Evolutionary conservation across 768 basidiomycete genomes (phyloP).

Genomic region (Cystoderma amianthinum): DNA sequence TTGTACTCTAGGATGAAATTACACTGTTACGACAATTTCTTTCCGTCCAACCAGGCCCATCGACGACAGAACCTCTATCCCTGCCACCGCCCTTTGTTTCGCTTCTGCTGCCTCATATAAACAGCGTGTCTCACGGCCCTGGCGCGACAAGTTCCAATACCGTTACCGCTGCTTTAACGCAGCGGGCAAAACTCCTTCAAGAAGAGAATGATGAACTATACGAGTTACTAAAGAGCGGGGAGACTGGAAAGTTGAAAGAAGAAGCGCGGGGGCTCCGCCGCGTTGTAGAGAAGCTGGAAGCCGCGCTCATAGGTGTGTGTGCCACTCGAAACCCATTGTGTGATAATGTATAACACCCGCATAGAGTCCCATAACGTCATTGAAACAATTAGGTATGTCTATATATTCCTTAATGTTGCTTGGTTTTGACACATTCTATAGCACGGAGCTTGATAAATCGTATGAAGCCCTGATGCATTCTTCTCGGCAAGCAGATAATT

Average conservation of each 20-base stretch:
- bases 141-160: conserved; percentile 37
- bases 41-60: conserved; percentile 49
- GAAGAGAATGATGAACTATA: conserved; percentile 88
- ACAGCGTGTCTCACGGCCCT: conserved; percentile 25
- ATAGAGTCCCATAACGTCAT: conserved; percentile 77
- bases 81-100: conserved; percentile 68
- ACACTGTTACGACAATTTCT: conserved; percentile 61
- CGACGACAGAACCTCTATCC: conserved; percentile 55
- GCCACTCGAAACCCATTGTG: not conserved
- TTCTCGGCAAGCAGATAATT: conserved; percentile 32
- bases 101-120: conserved; percentile 62
- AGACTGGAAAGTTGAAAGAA: conserved; percentile 78
- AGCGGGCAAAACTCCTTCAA: conserved; percentile 65
- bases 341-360: conserved; percentile 5
- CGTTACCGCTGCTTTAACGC: conserved; percentile 67
- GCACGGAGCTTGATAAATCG: conserved; percentile 72
- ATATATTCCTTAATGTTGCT: not conserved
- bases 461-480: conserved; percentile 53
- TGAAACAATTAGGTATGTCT: conserved; percentile 60
- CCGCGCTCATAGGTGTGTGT: conserved; percentile 70
- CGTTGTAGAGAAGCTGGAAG: conserved; percentile 63
- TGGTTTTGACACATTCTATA: conserved; percentile 16
- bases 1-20: conserved; percentile 58
- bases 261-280: conserved; percentile 66
- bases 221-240: conserved; percentile 61